phyloP scores from a whole-genome alignment of 169 alveolate genomes.

The Plasmodium knowlesi region DNA sequence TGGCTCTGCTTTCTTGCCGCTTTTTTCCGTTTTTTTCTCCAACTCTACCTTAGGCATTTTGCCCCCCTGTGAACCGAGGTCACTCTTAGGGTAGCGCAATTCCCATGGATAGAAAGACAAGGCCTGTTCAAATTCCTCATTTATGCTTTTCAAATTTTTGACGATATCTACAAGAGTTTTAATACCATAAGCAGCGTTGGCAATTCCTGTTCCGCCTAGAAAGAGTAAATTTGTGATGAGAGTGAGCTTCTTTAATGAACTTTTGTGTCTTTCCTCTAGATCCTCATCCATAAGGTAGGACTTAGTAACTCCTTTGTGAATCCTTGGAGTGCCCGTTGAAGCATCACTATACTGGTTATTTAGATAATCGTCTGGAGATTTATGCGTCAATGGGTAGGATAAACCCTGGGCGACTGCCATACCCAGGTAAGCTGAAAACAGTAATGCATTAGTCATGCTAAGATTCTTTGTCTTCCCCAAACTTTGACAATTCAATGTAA shows the following conservation, averaged over 20 bases:
- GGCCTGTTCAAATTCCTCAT: slow-evolving; percentile 35
- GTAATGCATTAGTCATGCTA: background rate
- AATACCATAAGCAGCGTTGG: slow-evolving; percentile 2
- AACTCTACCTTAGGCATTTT: background rate
- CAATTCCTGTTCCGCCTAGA: background rate
- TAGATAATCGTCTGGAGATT: background rate
- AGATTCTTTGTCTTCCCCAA: slow-evolving; percentile 19
- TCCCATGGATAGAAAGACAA: slow-evolving; percentile 29
- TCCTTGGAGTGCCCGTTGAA: background rate
- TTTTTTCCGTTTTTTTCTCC: background rate
- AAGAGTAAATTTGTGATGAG: background rate
- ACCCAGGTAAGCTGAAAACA: slow-evolving; percentile 20
- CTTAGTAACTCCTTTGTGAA: background rate
- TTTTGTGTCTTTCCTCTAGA: background rate
- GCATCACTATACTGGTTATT: background rate
- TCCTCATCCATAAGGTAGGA: background rate
- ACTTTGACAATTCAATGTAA: slow-evolving; percentile 13
- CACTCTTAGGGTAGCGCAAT: slow-evolving; percentile 12
- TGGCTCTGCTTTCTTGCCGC: background rate
- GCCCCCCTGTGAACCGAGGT: background rate
- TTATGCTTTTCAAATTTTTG: slow-evolving; percentile 2
- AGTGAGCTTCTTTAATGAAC: background rate
- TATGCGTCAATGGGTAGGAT: background rate
- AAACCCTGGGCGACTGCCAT: background rate
- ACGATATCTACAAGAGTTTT: background rate